Evolutionary conservation across 345 rosid species (phyloP).

Genomic region (Murraya paniculata): DNA sequence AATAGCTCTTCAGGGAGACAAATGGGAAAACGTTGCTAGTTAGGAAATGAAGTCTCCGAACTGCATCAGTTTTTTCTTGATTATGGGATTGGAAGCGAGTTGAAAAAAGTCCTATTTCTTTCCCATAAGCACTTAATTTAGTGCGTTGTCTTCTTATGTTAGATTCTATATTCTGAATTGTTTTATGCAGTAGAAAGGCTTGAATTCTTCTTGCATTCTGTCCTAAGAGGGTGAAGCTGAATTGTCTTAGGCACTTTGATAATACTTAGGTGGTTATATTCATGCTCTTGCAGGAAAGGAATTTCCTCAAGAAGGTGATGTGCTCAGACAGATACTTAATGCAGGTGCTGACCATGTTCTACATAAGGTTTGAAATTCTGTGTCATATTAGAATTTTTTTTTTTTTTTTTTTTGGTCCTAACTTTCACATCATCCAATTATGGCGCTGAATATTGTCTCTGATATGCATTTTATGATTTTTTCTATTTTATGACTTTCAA

Average conservation of each 20-base stretch:
- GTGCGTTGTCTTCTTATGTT: background rate
- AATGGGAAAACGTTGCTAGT: background rate
- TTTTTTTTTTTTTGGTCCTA: slow-evolving; percentile 7
- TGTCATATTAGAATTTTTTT: slow-evolving; percentile 8
- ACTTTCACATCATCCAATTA: background rate
- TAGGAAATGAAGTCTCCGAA: background rate
- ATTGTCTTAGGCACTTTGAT: slow-evolving; percentile 1
- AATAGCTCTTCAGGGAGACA: background rate
- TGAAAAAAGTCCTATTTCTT: background rate
- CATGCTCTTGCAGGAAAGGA: slow-evolving; percentile 56
- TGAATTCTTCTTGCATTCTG: background rate
- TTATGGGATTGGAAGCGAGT: background rate
- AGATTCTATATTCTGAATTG: background rate
- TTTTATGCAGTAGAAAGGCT: background rate
- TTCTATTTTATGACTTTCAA: background rate
- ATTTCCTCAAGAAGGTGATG: slow-evolving; percentile 47
- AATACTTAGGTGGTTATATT: slow-evolving; percentile 9
- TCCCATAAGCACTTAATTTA: background rate
- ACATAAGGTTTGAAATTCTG: slow-evolving; percentile 62
- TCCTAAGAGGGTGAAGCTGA: background rate
- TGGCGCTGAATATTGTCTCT: background rate
- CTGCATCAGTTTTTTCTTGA: background rate
- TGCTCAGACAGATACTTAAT: slow-evolving; percentile 52
- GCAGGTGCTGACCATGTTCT: slow-evolving; percentile 72
- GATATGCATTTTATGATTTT: slow-evolving; percentile 2